A percentile compares a stretch with the other conserved stretches of the same genome.
Conservation (phyloP, 805 yeast species). For the Scheffersomyces lignosus region DNA sequence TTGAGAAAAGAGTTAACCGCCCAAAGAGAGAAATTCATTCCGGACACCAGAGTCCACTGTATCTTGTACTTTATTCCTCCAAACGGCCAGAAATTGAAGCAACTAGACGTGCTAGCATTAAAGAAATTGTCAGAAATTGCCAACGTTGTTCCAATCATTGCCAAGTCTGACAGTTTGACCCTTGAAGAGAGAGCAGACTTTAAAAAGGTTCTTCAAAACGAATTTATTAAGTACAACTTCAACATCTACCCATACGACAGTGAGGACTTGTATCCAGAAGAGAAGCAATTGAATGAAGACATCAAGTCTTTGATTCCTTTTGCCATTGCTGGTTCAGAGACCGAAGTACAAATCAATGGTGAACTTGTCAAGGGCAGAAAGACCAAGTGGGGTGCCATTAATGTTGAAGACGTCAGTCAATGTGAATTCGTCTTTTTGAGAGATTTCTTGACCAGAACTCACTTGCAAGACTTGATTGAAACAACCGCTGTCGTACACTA, state of each 20-base stretch:
- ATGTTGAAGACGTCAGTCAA: constrained; percentile 91
- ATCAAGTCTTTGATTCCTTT: constrained; percentile 80
- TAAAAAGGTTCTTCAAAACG: constrained; percentile 74
- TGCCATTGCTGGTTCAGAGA: constrained; percentile 91
- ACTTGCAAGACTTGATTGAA: constrained; percentile 93
- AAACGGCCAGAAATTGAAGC: constrained; percentile 79
- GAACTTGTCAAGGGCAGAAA: constrained; percentile 84
- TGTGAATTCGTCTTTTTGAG: constrained; percentile 94
- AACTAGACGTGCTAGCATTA: constrained; percentile 79
- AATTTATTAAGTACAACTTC: constrained; percentile 70
- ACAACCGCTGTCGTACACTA: constrained; percentile 86
- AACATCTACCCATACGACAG: constrained; percentile 82
- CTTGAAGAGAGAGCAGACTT: constrained; percentile 77
- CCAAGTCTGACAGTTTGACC: constrained; percentile 89
- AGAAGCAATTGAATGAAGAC: constrained; percentile 69
- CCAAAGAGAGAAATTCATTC: constrained; percentile 77
- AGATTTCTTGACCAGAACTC: constrained; percentile 93
- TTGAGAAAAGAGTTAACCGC: constrained; percentile 94
- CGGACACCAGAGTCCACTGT: constrained; percentile 92
- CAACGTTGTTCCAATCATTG: constrained; percentile 93
- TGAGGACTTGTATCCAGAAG: constrained; percentile 68
- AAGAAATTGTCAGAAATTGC: constrained; percentile 85
- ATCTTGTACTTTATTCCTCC: constrained; percentile 90
- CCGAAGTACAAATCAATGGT: constrained; percentile 72
- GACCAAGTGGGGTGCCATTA: constrained; percentile 91